Percentiles rank a stretch among this genome's conserved stretches.
phyloP scores from a whole-genome alignment of 345 rosid species.

The Erysimum cheiranthoides region DNA sequence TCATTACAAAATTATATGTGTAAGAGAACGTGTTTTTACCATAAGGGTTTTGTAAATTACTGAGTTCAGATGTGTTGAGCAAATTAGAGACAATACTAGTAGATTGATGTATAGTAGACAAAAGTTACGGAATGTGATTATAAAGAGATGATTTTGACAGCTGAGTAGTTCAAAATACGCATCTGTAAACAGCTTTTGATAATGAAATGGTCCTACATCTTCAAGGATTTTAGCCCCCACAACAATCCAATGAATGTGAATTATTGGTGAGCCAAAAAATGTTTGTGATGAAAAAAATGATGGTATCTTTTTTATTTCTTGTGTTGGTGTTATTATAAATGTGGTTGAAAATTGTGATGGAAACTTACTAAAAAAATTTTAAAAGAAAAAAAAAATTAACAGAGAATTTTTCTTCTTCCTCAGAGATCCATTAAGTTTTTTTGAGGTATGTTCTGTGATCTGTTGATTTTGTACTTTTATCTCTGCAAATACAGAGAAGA shows the following conservation, averaged over 20 bases:
- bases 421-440: conserved; percentile 19
- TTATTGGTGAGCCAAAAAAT: conserved; percentile 34
- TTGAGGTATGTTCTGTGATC: conserved; percentile 38
- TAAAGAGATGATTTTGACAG: conserved; percentile 33
- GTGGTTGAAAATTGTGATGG: conserved; percentile 18
- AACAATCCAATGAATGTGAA: conserved; percentile 42
- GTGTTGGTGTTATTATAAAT: conserved; percentile 32
- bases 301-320: conserved; percentile 26
- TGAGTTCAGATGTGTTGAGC: conserved; percentile 11
- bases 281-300: conserved; percentile 9
- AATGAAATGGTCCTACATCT: conserved; percentile 42
- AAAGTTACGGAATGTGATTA: conserved; percentile 18
- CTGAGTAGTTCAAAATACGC: conserved; percentile 2
- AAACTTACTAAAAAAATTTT: background rate
- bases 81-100: background rate
- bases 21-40: too few species aligned
- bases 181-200: conserved; percentile 36
- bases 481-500: conserved; percentile 21
- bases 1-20: too few species aligned
- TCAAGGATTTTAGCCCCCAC: conserved; percentile 36
- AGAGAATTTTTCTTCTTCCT: conserved; percentile 23
- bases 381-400: background rate
- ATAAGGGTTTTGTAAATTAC: background rate
- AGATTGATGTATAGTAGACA: conserved; percentile 12
- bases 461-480: conserved; percentile 27